Conservation (phyloP, 192 early-diverging fungal species). For the Phlyctochytrium bullatum region DNA sequence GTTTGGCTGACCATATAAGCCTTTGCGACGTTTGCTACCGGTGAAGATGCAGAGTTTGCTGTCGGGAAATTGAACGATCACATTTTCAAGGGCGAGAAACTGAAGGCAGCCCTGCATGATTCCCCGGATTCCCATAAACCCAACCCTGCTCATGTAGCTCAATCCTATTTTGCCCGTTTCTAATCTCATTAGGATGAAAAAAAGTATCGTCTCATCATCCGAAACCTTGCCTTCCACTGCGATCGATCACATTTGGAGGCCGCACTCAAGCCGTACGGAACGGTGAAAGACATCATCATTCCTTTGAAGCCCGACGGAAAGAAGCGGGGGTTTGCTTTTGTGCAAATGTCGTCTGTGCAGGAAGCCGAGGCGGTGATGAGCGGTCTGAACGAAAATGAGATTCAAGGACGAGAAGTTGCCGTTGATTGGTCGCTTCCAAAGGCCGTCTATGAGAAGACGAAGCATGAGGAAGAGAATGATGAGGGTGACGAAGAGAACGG, state of each 20-base stretch:
- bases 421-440: conserved; percentile 86
- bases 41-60: conserved; percentile 52
- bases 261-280: conserved; percentile 67
- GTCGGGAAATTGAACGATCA: conserved; percentile 66
- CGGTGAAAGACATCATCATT: conserved; percentile 66
- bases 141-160: too few species aligned
- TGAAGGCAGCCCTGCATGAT: conserved; percentile 26
- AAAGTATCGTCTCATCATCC: conserved; percentile 77
- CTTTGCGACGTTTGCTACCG: conserved; percentile 43
- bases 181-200: conserved; percentile 55
- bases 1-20: conserved; percentile 36
- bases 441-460: conserved; percentile 48
- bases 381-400: conserved; percentile 67
- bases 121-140: too few species aligned
- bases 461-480: conserved; percentile 13
- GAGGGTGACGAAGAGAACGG: conserved; percentile 44
- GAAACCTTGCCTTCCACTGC: conserved; percentile 78
- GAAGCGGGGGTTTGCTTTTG: conserved; percentile 85
- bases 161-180: too few species aligned
- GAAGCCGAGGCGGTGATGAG: conserved; percentile 71
- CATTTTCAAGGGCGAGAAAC: conserved; percentile 68
- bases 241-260: conserved; percentile 49
- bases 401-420: conserved; percentile 71
- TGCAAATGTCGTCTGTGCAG: conserved; percentile 72
- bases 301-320: conserved; percentile 77